phyloP scores from a whole-genome alignment of 805 yeast species.

The Candida glaebosa region DNA sequence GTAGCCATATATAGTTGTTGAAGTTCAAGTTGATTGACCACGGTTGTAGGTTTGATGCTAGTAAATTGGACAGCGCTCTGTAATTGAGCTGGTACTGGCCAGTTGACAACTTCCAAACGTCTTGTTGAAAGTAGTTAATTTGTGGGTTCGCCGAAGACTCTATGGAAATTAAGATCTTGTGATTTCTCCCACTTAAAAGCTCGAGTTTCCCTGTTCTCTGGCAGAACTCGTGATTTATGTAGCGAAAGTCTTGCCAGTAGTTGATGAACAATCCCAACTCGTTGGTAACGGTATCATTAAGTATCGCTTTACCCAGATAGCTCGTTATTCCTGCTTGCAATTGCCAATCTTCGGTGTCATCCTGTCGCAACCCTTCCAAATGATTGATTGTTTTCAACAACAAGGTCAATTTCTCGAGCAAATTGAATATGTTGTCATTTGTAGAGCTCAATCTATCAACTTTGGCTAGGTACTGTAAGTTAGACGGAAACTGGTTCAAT shows the following conservation, averaged over 20 bases:
- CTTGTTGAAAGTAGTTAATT: constrained; percentile 20
- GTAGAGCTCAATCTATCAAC: constrained; percentile 31
- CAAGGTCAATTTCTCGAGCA: constrained; percentile 27
- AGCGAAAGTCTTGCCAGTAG: constrained; percentile 34
- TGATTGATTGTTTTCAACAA: constrained; percentile 23
- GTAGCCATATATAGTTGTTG: constrained; percentile 23
- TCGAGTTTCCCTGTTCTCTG: constrained; percentile 1
- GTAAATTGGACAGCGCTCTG: constrained; percentile 3
- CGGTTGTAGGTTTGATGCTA: constrained; percentile 1
- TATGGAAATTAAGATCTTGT: constrained; percentile 21
- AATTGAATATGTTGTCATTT: constrained; percentile 27
- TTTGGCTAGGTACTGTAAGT: constrained; percentile 33
- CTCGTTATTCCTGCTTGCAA: constrained; percentile 19
- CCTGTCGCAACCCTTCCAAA: constrained; percentile 16
- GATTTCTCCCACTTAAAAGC: constrained; percentile 14
- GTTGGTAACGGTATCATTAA: constrained; percentile 20
- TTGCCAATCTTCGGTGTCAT: constrained; percentile 16
- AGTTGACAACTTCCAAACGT: constrained; percentile 20
- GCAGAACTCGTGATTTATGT: constrained; percentile 21
- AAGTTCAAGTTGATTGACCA: constrained; percentile 28
- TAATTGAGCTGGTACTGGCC: constrained; percentile 15
- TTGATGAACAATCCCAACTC: constrained; percentile 32
- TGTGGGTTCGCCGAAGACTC: constrained; percentile 10
- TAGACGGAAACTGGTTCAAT: constrained; percentile 30
- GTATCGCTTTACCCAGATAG: constrained; percentile 24